Percentiles rank a stretch among this genome's conserved stretches.
phyloP scores from a whole-genome alignment of 2,329 filamentous ascomycete genomes.

The Aspergillus sp. region DNA sequence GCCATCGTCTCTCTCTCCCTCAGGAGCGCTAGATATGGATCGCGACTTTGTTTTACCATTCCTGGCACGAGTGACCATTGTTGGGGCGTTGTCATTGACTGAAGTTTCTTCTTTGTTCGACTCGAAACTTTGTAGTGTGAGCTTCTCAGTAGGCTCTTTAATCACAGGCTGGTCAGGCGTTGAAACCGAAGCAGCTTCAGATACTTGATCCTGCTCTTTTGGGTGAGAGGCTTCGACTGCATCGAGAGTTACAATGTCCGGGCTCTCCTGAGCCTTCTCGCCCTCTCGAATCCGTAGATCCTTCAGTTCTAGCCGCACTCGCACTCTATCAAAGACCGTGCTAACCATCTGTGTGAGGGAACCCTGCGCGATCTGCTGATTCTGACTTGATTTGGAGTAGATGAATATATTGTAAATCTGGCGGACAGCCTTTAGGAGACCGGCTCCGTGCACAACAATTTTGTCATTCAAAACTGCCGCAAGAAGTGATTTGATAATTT shows the following conservation, averaged over 20 bases:
- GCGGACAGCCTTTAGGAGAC: constrained; percentile 89
- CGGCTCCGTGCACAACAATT: constrained; percentile 95
- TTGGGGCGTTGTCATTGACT: constrained; percentile 63
- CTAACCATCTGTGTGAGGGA: constrained; percentile 98
- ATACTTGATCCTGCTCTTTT: constrained; percentile 44
- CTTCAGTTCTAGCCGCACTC: constrained; percentile 78
- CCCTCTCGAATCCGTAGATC: constrained; percentile 60
- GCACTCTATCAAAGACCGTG: constrained; percentile 94
- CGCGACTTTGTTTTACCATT: constrained; percentile 43
- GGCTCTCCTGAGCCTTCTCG: constrained; percentile 27
- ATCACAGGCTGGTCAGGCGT: constrained; percentile 40
- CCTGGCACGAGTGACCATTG: constrained; percentile 59
- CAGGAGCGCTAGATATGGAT: constrained; percentile 29
- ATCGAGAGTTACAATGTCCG: constrained; percentile 34
- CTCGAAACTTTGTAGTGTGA: constrained; percentile 66
- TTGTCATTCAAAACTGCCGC: constrained; percentile 97
- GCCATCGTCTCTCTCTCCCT: constrained; percentile 33
- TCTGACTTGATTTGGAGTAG: constrained; percentile 85
- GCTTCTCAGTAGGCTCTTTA: constrained; percentile 54
- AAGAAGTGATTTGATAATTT: constrained; percentile 95
- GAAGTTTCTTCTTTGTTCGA: constrained; percentile 63
- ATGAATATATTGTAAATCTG: constrained; percentile 99
- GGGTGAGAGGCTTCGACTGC: constrained; percentile 37
- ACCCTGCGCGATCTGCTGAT: constrained; percentile 95
- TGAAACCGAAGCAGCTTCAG: constrained; percentile 31